Evolutionary conservation across 2,329 filamentous ascomycete genomes (phyloP), one percentile per base, ranked within the genome.

Genomic region (Alternaria brassicae): DNA sequence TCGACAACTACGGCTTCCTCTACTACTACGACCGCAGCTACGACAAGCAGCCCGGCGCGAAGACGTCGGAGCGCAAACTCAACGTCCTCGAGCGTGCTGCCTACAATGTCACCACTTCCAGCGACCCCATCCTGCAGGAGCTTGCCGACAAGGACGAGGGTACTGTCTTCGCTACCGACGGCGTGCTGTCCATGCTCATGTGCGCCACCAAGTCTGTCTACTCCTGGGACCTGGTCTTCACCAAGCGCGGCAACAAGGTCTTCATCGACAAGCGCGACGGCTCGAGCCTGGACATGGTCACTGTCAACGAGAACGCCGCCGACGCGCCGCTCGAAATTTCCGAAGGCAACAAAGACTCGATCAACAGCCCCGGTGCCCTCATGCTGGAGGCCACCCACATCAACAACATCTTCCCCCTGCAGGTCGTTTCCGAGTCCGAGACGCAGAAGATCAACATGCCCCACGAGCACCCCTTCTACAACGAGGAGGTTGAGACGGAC

Each of bases 381-480:
- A 94, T 96, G 74, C 90, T 97, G 80, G 95, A 99, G 82, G 95
- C 95, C 55, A 99, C 95, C 52, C 96, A 97, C 84, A 99, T 99
- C 87, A 99, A 99, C 88, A 95, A 98, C 86, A 96, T 98, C 85
- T 99, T 99, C 80, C 91, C 92, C 70, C 92, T 96, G 80, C 95
- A 99, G 84, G 92, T 96, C 51, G 93, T 99, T 68, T 81, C 88
- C 71, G 95, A 99, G 84, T 90, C 85, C 69, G 87, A 92, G 65
- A 85, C 83, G 63, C 83, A 88, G 77, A 96, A 95, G 84, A 85
- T 93, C 66, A 87, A 91, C 70, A 95, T 98, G 89, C 76, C 88
- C 60, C 85, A 97, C 82, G 89, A 91, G 77, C 97, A 98, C 83
- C 95, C 95, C 74, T 99, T 99, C 88, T 97, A 99, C 86, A 96